Evolutionary conservation across 164 flowering plant genomes (phyloP), one percentile per base, ranked within the genome.

Genomic region (Tetracentron sinense): DNA sequence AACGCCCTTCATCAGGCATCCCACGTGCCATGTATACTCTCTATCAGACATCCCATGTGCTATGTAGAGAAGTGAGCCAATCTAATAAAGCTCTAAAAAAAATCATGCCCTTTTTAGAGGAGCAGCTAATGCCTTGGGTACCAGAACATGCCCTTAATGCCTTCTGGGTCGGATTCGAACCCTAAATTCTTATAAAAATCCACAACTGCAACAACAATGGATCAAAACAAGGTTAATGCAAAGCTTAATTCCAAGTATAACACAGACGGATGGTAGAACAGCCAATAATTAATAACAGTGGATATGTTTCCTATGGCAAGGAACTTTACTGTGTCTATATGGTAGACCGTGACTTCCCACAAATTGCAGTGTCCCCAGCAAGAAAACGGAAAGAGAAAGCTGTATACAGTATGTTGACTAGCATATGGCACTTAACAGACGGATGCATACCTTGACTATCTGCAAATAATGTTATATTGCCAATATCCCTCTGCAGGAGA

Each of bases 111-210:
- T 21, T 30, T 23, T 0, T 26, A 0, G 52, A 21, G 64, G 3
- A 21, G 25, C 51, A 33, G 31, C 75, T 79, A 81, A 49, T 70
- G 80, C 62, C 72, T 82, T 62, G 96, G 93, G 70, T 89, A 78
- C 97, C 97, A 90, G 70, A 93, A 93, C 98, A 93, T 93, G 35
- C 97, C 98, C 70, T 89, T 94, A 21, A 90, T 89, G 67, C 98
- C 98, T 70, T 93, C 98, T 28, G 98, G 98, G 56, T 93, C 98
- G 53, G 97, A 77, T 84, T 90, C 82, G 72, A 93, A 93, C 14
- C 98, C 98, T 56, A 93, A 64, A 74, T 90, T 89, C 46, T 64
- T 77, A 62, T 93, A 90, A 79, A 93, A 90, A 26, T 90, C 98
- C 69, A 90, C 90, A 72, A 93, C 98, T 93, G 96, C 87, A 85